A percentile compares a stretch with the other conserved stretches of the same genome.
These are phyloP conservation scores for Asterionellopsis glacialis DNA, from an alignment of 108 stramenopile species.

Conservation along the genomic window DNA sequence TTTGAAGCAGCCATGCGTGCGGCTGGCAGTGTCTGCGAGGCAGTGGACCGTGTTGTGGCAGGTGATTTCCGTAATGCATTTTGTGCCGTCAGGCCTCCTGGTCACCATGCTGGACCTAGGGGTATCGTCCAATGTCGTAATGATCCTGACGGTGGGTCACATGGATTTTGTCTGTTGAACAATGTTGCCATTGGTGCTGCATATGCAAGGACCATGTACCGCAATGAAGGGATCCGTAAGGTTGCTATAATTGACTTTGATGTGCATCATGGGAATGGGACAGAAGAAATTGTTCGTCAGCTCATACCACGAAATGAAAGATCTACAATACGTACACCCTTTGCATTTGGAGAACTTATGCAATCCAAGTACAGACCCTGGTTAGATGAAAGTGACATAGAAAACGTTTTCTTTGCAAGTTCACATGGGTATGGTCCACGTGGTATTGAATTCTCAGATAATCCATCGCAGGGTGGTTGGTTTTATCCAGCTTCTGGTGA, in stretches of 20 bases:
- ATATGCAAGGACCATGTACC: conserved; percentile 90
- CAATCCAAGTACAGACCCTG: conserved; percentile 81
- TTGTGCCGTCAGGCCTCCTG: conserved; percentile 96
- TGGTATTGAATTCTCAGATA: conserved; percentile 50
- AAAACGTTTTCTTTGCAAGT: conserved; percentile 88
- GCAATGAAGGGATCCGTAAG: conserved; percentile 78
- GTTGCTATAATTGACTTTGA: conserved; percentile 90
- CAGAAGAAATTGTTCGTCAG: conserved; percentile 89
- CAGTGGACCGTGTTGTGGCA: conserved; percentile 79
- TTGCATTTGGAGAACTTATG: conserved; percentile 66
- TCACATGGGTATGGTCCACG: conserved; percentile 91
- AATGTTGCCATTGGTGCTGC: conserved; percentile 98
- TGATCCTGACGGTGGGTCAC: conserved; percentile 82
- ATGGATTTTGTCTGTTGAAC: conserved; percentile 98
- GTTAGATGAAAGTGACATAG: conserved; percentile 87
- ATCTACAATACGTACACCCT: conserved; percentile 66
- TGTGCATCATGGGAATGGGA: conserved; percentile 97
- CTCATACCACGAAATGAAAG: conserved; percentile 77
- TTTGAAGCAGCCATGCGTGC: conserved; percentile 87
- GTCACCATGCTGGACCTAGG: conserved; percentile 96
- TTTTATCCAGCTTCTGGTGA: conserved; percentile 88
- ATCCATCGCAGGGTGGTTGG: conserved; percentile 67
- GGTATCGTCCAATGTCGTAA: conserved; percentile 92
- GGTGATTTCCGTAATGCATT: conserved; percentile 87
- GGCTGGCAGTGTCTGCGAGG: conserved; percentile 87